These are phyloP conservation scores for Apostasia ramifera DNA, from an alignment of 106 monocot species.

Conservation along the genomic window DNA sequence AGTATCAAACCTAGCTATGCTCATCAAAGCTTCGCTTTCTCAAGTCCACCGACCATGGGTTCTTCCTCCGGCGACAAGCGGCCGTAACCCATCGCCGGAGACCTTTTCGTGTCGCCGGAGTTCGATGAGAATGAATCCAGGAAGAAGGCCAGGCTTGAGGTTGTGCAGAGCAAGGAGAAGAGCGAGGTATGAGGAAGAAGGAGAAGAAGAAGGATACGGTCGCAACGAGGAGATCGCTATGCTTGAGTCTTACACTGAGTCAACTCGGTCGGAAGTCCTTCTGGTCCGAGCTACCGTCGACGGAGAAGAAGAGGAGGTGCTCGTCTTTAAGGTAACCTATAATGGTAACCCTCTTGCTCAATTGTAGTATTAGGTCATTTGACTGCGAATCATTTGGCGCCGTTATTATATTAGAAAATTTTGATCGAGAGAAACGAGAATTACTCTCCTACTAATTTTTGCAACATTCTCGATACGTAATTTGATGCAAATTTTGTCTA, in stretches of 20 bases:
- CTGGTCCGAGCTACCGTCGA: constrained; percentile 56
- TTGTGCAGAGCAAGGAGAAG: constrained; percentile 36
- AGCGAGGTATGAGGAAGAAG: constrained; percentile 39
- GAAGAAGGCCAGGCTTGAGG: neutral
- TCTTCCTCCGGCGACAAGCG: neutral
- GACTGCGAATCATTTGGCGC: neutral
- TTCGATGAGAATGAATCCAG: neutral
- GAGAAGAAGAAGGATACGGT: constrained; percentile 31
- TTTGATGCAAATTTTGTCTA: too few species aligned
- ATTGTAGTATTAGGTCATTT: too few species aligned
- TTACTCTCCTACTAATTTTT: neutral
- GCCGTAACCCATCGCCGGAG: neutral
- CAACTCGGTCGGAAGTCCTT: constrained; percentile 32
- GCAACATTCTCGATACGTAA: too few species aligned
- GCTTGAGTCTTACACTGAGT: constrained; percentile 62
- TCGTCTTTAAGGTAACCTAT: constrained; percentile 58
- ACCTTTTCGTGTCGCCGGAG: neutral
- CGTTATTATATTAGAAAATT: too few species aligned
- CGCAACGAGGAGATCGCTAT: constrained; percentile 49
- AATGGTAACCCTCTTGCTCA: too few species aligned
- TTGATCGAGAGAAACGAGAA: neutral
- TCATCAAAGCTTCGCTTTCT: neutral
- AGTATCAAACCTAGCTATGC: neutral
- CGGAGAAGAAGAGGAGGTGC: constrained; percentile 56
- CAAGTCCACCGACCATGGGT: constrained; percentile 1